Evolutionary conservation across 179 eudicot species (phyloP).

Genomic region (Carnegiea gigantea): DNA sequence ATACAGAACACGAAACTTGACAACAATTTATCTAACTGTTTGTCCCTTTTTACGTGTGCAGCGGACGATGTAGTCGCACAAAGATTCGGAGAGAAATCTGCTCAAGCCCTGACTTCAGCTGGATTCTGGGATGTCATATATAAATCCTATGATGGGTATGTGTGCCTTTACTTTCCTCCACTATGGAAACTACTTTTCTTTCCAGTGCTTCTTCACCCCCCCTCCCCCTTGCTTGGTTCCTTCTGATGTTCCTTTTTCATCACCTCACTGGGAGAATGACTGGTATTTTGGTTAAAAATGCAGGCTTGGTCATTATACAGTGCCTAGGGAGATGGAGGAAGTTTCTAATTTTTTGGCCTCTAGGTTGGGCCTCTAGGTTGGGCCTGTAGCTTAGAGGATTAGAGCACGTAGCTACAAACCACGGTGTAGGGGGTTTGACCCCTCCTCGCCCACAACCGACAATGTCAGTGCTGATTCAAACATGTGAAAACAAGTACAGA

Average conservation of each 20-base stretch:
- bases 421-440: too few relatives aligned
- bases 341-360: conserved; percentile 63
- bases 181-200: not conserved
- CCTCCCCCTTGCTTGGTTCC: not conserved
- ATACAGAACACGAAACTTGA: not conserved
- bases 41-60: conserved; percentile 22
- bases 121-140: conserved; percentile 70
- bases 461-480: conserved; percentile 28
- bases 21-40: not conserved
- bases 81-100: conserved; percentile 69
- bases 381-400: conserved; percentile 27
- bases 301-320: conserved; percentile 91
- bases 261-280: not conserved
- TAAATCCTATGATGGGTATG: conserved; percentile 78
- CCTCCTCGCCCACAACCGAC: too few relatives aligned
- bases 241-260: not conserved
- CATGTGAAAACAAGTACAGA: conserved; percentile 16
- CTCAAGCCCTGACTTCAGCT: conserved; percentile 55
- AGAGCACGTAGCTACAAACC: too few relatives aligned
- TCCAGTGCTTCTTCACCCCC: not conserved
- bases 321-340: conserved; percentile 86
- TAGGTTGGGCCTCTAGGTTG: conserved; percentile 58
- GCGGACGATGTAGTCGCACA: conserved; percentile 90
- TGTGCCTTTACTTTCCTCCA: not conserved
- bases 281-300: conserved; percentile 16